Evolutionary conservation across 805 yeast genomes (phyloP), one percentile per base, ranked within the genome.

Genomic region (Ogataea dorogensis): DNA sequence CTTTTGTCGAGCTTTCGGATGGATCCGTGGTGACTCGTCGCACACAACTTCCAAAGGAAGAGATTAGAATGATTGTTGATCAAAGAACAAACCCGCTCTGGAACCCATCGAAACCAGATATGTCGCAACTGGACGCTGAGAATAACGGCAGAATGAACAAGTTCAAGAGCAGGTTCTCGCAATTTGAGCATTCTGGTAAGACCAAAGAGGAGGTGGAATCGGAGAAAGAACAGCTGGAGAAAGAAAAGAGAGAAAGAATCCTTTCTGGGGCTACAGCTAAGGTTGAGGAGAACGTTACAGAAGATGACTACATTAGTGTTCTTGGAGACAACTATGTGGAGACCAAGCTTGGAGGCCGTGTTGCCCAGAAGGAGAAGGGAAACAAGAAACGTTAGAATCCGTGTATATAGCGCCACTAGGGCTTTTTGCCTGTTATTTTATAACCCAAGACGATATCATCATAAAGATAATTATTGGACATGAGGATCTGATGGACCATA

Each of bases 1-100:
- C 89, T 20, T 63, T 73, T 23, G 89, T 93, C n/a, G 95, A 91
- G 63, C 71, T 89, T 40, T 82, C 94, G 47, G 98, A 93, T 59
- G 98, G 98, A 2, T 84, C 96, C 19, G 95, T 95, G 2, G 70
- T 88, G 21, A 68, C 67, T 22, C 75, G 98, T 63, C 74, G 85
- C 51, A 79, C 96, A 1, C 95, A 85, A 47, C 86, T 79, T 42
- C 98, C 98, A 8, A 84, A 86, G 52, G 81, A 75, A 35, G 96
- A 93, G 54, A 68, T 86, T 52, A 72, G 93, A 58, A 77, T 87
- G 76, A 76, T 93, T 50, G 77, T 79, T 34, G 98, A 93, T 62
- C 95, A 85, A 70, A 78, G 96, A 64, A 86, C 85, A 53, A 79
- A 77, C 53, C 78, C 88, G 22, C 61, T 85, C 37, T 93, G 97